Conservation (phyloP, 2,329 filamentous ascomycete species). For the Ophiognomonia clavigignenti-juglandacearum region DNA sequence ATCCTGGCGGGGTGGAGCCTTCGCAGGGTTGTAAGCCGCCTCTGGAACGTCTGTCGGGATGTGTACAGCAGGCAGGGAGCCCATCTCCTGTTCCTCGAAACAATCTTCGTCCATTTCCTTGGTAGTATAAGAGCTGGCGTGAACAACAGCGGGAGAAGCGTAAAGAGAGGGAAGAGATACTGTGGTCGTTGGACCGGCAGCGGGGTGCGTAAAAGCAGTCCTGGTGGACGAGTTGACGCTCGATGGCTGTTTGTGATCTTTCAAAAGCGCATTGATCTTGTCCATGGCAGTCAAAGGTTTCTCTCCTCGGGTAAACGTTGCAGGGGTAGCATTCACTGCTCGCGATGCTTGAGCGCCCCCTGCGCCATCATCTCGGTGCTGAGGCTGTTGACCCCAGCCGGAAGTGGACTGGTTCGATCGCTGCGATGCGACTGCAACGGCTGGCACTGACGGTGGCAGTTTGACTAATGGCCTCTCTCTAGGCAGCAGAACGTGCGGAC, state of each 20-base stretch:
- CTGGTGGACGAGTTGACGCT: slow-evolving; percentile 65
- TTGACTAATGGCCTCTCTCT: slow-evolving; percentile 71
- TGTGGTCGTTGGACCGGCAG: slow-evolving; percentile 50
- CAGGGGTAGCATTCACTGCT: slow-evolving; percentile 16
- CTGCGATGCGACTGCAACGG: slow-evolving; percentile 28
- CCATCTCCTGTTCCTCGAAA: slow-evolving; percentile 77
- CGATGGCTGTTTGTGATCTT: slow-evolving; percentile 39
- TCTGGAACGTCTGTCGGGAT: slow-evolving; percentile 60
- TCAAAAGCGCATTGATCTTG: slow-evolving; percentile 57
- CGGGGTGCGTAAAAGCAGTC: slow-evolving; percentile 55
- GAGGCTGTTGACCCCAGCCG: slow-evolving; percentile 31
- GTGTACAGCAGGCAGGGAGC: slow-evolving; percentile 66
- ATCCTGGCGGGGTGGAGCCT: slow-evolving; percentile 50
- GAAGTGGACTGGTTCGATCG: slow-evolving; percentile 24
- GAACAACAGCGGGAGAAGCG: slow-evolving; percentile 20
- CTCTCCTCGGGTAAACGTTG: slow-evolving; percentile 10
- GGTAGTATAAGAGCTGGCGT: slow-evolving; percentile 43
- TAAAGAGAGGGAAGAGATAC: slow-evolving; percentile 58
- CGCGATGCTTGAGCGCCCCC: slow-evolving; percentile 24
- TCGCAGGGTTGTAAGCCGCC: slow-evolving; percentile 57
- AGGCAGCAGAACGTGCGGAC: slow-evolving; percentile 67
- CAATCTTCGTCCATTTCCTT: slow-evolving; percentile 74
- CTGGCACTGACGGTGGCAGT: slow-evolving; percentile 58
- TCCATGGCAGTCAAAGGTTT: slow-evolving; percentile 44
- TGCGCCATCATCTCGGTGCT: slow-evolving; percentile 26